Percentiles rank a stretch among this genome's conserved stretches.
phyloP scores from a whole-genome alignment of 257 asterid genomes.

The Verbascum thapsus region DNA sequence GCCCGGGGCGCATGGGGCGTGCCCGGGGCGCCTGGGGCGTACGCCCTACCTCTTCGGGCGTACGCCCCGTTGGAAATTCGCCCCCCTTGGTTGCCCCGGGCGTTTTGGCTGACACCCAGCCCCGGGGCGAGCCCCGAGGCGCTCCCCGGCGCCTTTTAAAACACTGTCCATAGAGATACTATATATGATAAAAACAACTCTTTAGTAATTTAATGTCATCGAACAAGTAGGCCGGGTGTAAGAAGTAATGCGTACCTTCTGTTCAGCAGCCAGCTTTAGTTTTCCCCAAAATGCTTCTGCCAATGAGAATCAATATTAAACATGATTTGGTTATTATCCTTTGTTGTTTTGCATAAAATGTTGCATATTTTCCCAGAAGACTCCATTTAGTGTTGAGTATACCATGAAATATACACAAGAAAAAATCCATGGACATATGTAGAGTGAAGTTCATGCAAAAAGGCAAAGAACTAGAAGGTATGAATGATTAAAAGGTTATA shows the following conservation, averaged over 20 bases:
- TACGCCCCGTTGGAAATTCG: too few relatives aligned
- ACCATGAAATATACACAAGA: not conserved
- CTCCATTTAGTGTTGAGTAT: conserved; percentile 1
- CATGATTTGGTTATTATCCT: conserved; percentile 27
- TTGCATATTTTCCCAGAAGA: not conserved
- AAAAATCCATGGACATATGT: not conserved
- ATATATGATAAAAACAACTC: not conserved
- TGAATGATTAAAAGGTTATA: conserved; percentile 2
- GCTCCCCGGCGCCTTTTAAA: too few relatives aligned
- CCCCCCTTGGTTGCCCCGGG: too few relatives aligned
- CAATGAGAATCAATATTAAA: conserved; percentile 28
- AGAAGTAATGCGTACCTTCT: conserved; percentile 52
- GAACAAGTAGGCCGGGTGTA: conserved; percentile 20
- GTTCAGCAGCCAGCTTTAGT: conserved; percentile 64
- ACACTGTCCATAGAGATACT: not conserved
- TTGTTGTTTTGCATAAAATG: conserved; percentile 13
- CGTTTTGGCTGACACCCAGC: too few relatives aligned
- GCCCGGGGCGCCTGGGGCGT: too few relatives aligned
- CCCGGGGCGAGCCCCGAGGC: too few relatives aligned
- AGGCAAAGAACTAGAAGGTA: not conserved
- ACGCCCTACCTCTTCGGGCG: too few relatives aligned
- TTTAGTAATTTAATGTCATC: conserved; percentile 12
- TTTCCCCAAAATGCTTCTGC: conserved; percentile 81
- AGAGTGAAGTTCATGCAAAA: conserved; percentile 9
- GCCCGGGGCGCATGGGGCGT: too few relatives aligned